Evolutionary conservation across 2,329 filamentous ascomycete genomes (phyloP), one percentile per base, ranked within the genome.

Genomic region (Bretziella fagacearum): DNA sequence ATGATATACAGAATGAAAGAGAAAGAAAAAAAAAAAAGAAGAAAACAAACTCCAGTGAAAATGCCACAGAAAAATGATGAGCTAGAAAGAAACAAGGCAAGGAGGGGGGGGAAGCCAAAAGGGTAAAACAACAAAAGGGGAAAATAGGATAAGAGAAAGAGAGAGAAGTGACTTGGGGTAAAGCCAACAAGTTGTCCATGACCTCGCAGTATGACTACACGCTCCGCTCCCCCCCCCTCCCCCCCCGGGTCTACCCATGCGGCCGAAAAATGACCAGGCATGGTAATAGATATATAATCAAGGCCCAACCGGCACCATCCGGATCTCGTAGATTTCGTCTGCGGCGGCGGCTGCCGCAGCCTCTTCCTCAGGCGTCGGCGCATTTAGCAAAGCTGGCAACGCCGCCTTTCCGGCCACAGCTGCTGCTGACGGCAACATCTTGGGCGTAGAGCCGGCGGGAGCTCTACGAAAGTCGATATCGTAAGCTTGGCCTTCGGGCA

Each of bases 401-500:
- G 47, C 44, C 7, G 35, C 47, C 17, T 25, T 26, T 4, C 33
- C 47, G 27, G 42, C 35, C 18, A 33, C 18, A 23, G 39, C 29
- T 10, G 47, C 23, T 3, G 46, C 47, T 1, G 47, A 45, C 8
- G 47, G 42, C 27, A 49, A 22, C 20, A 36, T 39, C 18, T 37
- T 18, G 2, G 42, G 42, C 13, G 43, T 39, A 17, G 35, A 39
- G 11, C 4, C 17, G 17, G 20, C 23, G 18, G 11, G 3, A 15
- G 20, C 18, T 20, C 3, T 39, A 10, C n/a, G 20, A 94, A 50
- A 40, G 11, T 50, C 48, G 17, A 50, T 26, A 23, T 50, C 48
- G 20, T 47, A 50, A 13, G 48, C 89, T 61, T 96, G 85, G 26
- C 86, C 87, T 63, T 98, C 91, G 1, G 77, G 74, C 45, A 96